A percentile compares a stretch with the other conserved stretches of the same genome.
Conservation (phyloP, 257 asterid genomes). For the Coffea canephora region DNA sequence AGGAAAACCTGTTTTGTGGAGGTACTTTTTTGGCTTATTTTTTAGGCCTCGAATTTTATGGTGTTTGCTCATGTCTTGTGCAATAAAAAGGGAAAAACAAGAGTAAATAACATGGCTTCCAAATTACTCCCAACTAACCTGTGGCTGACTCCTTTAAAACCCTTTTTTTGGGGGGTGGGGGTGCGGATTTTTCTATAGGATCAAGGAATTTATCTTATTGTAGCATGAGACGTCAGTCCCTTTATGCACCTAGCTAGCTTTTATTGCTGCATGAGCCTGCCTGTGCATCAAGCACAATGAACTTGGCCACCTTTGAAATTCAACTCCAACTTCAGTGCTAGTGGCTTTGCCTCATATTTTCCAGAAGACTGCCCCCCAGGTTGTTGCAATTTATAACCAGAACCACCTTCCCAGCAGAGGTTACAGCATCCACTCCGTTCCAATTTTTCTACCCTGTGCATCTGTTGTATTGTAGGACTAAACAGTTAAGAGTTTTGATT, state of each 20-base stretch:
- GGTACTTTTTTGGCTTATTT: too few species aligned
- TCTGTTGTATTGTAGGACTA: background rate
- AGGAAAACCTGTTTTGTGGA: too few species aligned
- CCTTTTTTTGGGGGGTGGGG: background rate
- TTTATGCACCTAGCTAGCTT: too few species aligned
- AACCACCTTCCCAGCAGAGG: background rate
- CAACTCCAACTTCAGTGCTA: background rate
- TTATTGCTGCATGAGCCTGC: background rate
- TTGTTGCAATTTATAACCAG: background rate
- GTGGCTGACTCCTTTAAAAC: background rate
- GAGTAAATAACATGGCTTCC: too few species aligned
- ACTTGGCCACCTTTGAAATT: background rate
- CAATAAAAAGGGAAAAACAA: too few species aligned
- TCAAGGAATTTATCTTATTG: background rate
- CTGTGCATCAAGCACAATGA: background rate
- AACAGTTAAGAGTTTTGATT: background rate
- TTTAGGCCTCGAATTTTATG: too few species aligned
- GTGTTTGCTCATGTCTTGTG: too few species aligned
- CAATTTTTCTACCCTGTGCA: background rate
- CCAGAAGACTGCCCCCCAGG: background rate
- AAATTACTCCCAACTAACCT: background rate
- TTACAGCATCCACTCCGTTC: background rate
- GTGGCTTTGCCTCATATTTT: background rate
- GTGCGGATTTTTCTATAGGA: background rate
- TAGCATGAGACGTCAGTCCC: too few species aligned